Base-by-base conservation (phyloP, 2,329 filamentous ascomycete species). In the Anthostomella pinea region DNA sequence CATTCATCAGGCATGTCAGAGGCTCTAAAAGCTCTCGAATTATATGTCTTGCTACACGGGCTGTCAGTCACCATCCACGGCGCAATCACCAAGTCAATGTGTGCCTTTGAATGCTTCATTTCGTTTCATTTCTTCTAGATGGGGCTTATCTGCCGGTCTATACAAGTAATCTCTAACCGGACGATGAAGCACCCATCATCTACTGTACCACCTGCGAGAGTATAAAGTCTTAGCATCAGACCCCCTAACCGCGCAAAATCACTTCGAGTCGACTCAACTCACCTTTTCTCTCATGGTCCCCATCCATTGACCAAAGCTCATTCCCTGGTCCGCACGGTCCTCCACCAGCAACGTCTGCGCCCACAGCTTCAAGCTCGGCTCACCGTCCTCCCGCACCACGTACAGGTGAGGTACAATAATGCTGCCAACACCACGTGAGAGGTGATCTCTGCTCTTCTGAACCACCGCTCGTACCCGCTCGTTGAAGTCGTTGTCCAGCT, bases 261-360 rank as follows among this genome's bases (percentile, higher is more conserved):
- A 30, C 15, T 35, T 23, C 16, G 33, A 20, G 36, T 21, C 31
- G 30, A 32, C 42, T 53, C 36, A 56, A 50, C 57, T 55, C 43
- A 96, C 93, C 87, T 97, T 98, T 73, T 97, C 93, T 65, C 91
- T 78, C 65, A 98, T 67, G 56, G 79, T 82, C 38, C 88, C 89
- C 73, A 97, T 83, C 83, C 89, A 98, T 67, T 97, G 91, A 54
- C 84, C 83, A 57, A 93, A 83, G 60, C 90, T 95, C 67, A 95
- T 83, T 32, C 89, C 85, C 68, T 96, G 89, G 61, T 98, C 93
- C 37, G 91, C 88, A 49, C 91, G 76, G 66, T 98, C 93, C 66
- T 98, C 93, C 30, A 98, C 85, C 54, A 98, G 70, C 64, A 97
- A 72, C 27, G 93, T 96, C 72, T 96, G 91, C 28, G 93, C 93